Evolutionary conservation across 83 land plant genomes (phyloP).

Genomic region (Picea abies): DNA sequence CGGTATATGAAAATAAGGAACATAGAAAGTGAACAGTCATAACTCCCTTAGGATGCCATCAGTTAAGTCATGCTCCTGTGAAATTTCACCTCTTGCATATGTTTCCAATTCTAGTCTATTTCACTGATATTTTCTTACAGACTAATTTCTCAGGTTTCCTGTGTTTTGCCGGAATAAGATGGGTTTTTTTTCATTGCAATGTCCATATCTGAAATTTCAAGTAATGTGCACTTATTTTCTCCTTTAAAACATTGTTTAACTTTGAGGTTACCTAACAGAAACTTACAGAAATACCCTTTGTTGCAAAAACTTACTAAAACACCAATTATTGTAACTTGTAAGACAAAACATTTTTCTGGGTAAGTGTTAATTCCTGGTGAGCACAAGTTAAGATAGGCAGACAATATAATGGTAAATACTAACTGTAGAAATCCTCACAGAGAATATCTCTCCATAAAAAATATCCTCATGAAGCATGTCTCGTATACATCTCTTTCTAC

Average conservation of each 20-base stretch:
- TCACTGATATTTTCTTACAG: neutral
- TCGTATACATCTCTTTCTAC: neutral
- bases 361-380: too few species aligned
- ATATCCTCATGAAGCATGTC: neutral
- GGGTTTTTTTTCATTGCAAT: neutral
- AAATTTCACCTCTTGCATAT: neutral
- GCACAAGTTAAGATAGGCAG: neutral
- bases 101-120: neutral
- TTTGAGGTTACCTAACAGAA: neutral
- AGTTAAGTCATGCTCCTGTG: neutral
- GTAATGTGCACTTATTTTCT: neutral
- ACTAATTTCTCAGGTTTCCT: neutral
- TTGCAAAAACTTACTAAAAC: neutral
- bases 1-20: too few species aligned
- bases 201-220: slow-evolving; percentile 5
- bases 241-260: neutral
- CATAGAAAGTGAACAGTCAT: too few species aligned
- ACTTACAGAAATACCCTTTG: neutral
- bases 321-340: too few species aligned
- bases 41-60: neutral
- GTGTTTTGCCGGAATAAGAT: neutral
- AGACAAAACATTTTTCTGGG: neutral
- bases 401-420: neutral
- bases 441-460: neutral
- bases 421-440: neutral